phyloP scores from a whole-genome alignment of 176 grass and related monocot genomes.

The Eragrostis curvula region DNA sequence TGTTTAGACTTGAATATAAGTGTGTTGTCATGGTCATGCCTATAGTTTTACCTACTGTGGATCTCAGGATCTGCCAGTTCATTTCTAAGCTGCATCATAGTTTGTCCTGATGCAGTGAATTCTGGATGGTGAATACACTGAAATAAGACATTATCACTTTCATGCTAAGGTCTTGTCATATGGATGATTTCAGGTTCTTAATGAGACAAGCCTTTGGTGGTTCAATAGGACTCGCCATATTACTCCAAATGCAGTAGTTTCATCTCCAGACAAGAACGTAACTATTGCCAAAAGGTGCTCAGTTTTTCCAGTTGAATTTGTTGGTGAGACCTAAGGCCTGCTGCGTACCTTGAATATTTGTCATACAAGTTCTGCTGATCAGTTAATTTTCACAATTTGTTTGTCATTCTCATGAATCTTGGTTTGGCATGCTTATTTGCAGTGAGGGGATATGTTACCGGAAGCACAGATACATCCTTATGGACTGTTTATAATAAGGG shows the following conservation, averaged over 20 bases:
- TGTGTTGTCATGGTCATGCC: not conserved
- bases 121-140: not conserved
- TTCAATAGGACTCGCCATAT: conserved; percentile 82
- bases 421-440: conserved; percentile 36
- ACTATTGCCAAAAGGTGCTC: conserved; percentile 93
- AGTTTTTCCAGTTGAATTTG: conserved; percentile 99
- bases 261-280: conserved; percentile 86
- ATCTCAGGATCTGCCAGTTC: not conserved
- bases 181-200: conserved; percentile 75
- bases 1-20: not conserved
- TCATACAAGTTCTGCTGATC: not conserved
- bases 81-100: not conserved
- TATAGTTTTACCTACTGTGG: not conserved
- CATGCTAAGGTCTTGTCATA: not conserved
- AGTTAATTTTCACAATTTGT: not conserved
- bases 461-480: conserved; percentile 94
- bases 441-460: conserved; percentile 92
- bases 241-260: conserved; percentile 93
- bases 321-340: conserved; percentile 68
- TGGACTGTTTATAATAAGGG: conserved; percentile 94
- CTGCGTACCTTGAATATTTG: conserved; percentile 30
- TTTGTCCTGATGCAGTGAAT: not conserved
- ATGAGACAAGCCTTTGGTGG: conserved; percentile 97
- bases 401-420: conserved; percentile 12
- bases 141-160: not conserved